Conservation (phyloP, 2,329 filamentous ascomycete species). For the Grosmannia serpens region DNA sequence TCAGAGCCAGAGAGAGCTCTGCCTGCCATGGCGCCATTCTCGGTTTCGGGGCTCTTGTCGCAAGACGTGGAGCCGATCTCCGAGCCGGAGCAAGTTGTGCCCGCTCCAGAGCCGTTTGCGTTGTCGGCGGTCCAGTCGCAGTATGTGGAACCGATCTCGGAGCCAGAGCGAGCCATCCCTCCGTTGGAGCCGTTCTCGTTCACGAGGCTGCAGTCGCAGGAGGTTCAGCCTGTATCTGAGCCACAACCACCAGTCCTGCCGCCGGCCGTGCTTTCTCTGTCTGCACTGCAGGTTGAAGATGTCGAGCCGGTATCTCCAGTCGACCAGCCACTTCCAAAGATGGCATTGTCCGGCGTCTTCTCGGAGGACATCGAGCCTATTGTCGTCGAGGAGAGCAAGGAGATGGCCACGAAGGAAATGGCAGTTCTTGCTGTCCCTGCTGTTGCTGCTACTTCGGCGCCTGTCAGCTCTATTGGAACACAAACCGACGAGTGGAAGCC, state of each 20-base stretch:
- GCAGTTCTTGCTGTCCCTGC: not conserved
- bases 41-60: not conserved
- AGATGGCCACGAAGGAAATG: not conserved
- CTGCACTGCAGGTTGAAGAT: constrained; percentile 22
- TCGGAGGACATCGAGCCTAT: constrained; percentile 4
- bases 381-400: constrained; percentile 1
- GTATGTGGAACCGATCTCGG: constrained; percentile 10
- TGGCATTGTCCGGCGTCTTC: constrained; percentile 7
- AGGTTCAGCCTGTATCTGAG: constrained; percentile 31
- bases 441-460: constrained; percentile 2
- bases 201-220: constrained; percentile 31
- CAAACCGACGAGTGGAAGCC: constrained; percentile 12
- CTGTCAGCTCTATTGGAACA: constrained; percentile 9
- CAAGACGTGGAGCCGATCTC: not conserved
- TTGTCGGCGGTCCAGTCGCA: constrained; percentile 11
- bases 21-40: not conserved
- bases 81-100: not conserved
- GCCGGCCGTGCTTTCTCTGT: constrained; percentile 20
- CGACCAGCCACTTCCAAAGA: constrained; percentile 7
- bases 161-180: not conserved
- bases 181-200: constrained; percentile 14
- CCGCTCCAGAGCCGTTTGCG: not conserved
- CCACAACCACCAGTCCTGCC: constrained; percentile 11
- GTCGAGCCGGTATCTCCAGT: constrained; percentile 16
- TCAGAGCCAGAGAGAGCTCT: not conserved